Percentiles rank a stretch among this genome's conserved stretches.
phyloP scores from a whole-genome alignment of 768 basidiomycete species.

The Pleurotus eryngii region DNA sequence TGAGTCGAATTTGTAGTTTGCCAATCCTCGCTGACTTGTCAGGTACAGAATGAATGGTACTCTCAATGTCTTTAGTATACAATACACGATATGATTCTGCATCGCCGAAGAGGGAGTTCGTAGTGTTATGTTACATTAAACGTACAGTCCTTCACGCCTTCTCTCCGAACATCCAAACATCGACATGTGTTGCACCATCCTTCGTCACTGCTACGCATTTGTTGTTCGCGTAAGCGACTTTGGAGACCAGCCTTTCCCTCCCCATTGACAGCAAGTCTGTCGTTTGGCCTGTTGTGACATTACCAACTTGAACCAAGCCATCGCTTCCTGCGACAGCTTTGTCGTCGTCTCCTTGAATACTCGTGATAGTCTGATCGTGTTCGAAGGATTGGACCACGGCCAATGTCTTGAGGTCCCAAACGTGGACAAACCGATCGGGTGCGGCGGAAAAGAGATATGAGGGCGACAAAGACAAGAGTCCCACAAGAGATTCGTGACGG shows the following conservation, averaged over 20 bases:
- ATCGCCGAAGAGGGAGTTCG: too few relatives aligned
- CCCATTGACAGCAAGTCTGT: background rate
- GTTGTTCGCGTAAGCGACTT: background rate
- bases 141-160: background rate
- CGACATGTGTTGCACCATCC: background rate
- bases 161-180: background rate
- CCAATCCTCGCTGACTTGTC: background rate
- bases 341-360: background rate
- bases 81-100: too few relatives aligned
- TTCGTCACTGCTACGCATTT: background rate
- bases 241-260: background rate
- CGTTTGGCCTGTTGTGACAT: background rate
- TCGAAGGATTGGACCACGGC: background rate
- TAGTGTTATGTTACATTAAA: too few relatives aligned
- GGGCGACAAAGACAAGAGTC: background rate
- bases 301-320: background rate
- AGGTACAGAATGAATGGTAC: background rate
- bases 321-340: conserved; percentile 4
- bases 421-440: background rate
- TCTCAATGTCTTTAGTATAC: background rate
- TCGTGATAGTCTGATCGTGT: background rate
- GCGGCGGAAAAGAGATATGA: conserved; percentile 1
- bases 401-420: background rate
- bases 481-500: background rate
- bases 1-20: too few relatives aligned